Base-by-base conservation (phyloP, 352 stramenopile species). In the Pythium apleroticum region DNA sequence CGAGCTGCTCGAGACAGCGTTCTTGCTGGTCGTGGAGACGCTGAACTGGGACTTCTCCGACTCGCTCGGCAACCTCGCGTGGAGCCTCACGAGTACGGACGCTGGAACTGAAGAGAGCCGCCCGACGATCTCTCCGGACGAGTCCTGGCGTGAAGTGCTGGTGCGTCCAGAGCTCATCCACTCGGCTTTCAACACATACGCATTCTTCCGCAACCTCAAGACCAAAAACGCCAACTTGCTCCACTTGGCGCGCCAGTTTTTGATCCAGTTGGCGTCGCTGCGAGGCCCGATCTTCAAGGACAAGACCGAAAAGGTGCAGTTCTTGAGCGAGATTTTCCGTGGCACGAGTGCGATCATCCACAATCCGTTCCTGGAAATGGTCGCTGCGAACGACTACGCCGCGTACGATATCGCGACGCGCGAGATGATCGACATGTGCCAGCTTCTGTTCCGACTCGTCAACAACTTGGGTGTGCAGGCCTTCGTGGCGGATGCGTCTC, bases 101-200 rank as follows among this genome's bases (percentile, higher is more conserved):
- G 64, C 66, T 22, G 70, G 73, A 7, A 60, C 69, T 7, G 70
- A 86, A 20, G 69, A 77, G 33, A 77, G 67, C 24, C 65, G 71
- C 31, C 67, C 76, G 12, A 77, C 80, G 20, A 72, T 92, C 57
- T 79, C 68, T 12, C 81, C 87, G 7, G 73, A 88, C 57, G 73
- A 82, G 22, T 87, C 81, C 0, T 94, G 85, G 82, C 84, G 85
- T 52, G 74, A 79, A 14, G 74, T 90, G 27, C 65, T 95, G 1
- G 77, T 91, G 28, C 81, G 84, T 5, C 78, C 77, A 2, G 78
- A 85, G 66, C 73, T 94, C 52, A 92, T 94, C 67, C 84, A 94
- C 69, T 85, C 81, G n/a, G 83, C 83, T 10, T 94, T 91, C 69
- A 91, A 94, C 63, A 92, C 85, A 30, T 94, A 94, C 69, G 81